A percentile compares a stretch with the other conserved stretches of the same genome.
Evolutionary conservation across 2,329 filamentous ascomycete species (phyloP).

Genomic region (Trichoderma koningiopsis): DNA sequence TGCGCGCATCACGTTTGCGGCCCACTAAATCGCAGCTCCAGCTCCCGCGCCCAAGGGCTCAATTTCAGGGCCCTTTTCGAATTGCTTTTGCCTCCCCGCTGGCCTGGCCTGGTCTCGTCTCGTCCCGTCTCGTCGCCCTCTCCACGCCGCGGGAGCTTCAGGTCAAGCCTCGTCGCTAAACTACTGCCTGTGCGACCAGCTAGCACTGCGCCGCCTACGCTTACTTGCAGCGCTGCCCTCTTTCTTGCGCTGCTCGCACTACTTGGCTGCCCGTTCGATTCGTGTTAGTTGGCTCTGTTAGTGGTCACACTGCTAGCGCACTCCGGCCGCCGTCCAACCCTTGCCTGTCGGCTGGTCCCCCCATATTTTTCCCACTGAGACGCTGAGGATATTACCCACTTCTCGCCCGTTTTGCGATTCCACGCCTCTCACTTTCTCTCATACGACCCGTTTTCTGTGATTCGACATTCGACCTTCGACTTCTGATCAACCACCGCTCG

Average conservation of each 20-base stretch:
- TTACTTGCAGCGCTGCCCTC: neutral
- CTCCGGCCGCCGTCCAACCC: slow-evolving; percentile 16
- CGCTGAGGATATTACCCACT: slow-evolving; percentile 27
- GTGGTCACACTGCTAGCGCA: slow-evolving; percentile 26
- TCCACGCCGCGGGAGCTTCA: slow-evolving; percentile 9
- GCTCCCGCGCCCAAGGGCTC: neutral
- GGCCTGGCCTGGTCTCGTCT: neutral
- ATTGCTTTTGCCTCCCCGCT: neutral
- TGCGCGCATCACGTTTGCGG: slow-evolving; percentile 5
- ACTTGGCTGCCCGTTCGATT: slow-evolving; percentile 12
- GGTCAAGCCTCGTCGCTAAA: neutral
- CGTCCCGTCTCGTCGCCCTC: neutral
- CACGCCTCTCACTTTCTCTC: slow-evolving; percentile 16
- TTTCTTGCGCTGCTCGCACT: neutral
- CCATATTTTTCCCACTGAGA: slow-evolving; percentile 23
- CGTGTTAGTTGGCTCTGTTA: slow-evolving; percentile 14
- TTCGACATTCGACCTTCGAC: neutral
- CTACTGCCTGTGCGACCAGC: neutral
- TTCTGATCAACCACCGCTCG: neutral
- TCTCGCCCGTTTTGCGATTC: slow-evolving; percentile 24
- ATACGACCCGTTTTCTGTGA: slow-evolving; percentile 12
- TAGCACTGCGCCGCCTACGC: slow-evolving; percentile 1
- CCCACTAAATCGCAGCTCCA: slow-evolving; percentile 14
- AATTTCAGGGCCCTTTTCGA: neutral
- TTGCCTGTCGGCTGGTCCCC: slow-evolving; percentile 17